Evolutionary conservation across 202 grass and related monocot genomes (phyloP), one percentile per base, ranked within the genome.

Genomic region (Carex sylvatica): DNA sequence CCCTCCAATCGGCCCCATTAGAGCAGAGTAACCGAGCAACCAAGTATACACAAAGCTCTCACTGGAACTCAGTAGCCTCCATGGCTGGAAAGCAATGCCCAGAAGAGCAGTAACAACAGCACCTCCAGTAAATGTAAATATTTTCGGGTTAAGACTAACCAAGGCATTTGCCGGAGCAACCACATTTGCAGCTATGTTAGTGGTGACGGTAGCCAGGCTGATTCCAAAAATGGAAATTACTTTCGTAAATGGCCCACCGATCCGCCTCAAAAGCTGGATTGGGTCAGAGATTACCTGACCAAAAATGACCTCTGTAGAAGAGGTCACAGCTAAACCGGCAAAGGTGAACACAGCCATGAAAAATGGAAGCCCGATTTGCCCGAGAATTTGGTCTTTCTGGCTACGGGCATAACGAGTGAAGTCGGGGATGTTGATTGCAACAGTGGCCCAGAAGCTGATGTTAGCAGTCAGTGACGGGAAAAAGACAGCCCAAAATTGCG

Each of bases 341-440:
- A 98, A 98, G 67, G 96, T 87, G 89, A 92, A 98, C 79, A 92
- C 53, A 47, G 90, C 96, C 96, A 98, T 98, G 89, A 98, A 98
- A 42, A 98, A 19, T 0, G 96, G 96, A 74, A 98, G 87, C 61
- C 92, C 96, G 4, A 82, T 81, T 75, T 98, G 96, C 54, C 92
- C 96, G 49, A 95, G 80, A 68, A 95, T 89, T 79, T 98, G 92
- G 78, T 98, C 92, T 49, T 86, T 86, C 31, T 98, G 92, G 80
- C 87, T 93, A 19, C 92, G 86, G 31, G 91, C 92, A 74, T 91
- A 98, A 81, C 92, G 83, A 13, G 91, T 81, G 80, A 98, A 98
- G 86, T 95, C 96, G 2, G 96, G 96, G 14, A 98, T 95, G 89
- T 98, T 98, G 80, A 95, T 82, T 52, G 92, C 92, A 79, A 98